Base-by-base conservation (phyloP, 495 filamentous ascomycete genomes). In the Sporormia fimetaria region DNA sequence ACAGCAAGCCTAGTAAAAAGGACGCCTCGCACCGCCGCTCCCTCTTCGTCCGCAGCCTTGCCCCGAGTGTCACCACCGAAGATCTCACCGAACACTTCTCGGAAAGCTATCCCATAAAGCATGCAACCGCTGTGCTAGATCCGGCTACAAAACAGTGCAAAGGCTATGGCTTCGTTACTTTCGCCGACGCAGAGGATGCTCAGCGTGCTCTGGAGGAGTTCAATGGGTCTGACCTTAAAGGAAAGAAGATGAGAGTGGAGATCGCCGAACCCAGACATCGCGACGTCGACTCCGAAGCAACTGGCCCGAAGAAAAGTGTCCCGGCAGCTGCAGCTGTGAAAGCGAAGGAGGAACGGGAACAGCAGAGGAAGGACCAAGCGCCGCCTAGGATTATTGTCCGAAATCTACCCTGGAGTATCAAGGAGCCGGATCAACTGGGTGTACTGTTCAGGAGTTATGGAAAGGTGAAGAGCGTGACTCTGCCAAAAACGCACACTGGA, bases 351-450 rank as follows among this genome's bases (percentile, higher is more conserved):
- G 66, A 60, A 56, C 69, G 65, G 52, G 76, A 59, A 62, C 68
- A 63, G 62, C 68, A 64, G 63, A 70, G 49, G 56, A 61, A 56
- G 12, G 71, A 75, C 41, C 63, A 69, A 21, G 70, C 70, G 56
- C 70, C 82, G 4, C 80, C 84, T 7, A 88, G 83, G 61, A 63
- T 99, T 52, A 99, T 99, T 61, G 78, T 96, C 18, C 75, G 90
- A 37, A 99, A 99, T 58, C 57, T 99, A 50, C 87, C 90, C 1
- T 99, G 90, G 90, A 94, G 79, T 52, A 80, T 99, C 58, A 93
- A 90, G 62, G 72, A 73, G 6, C 67, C 84, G 0, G 78, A 94
- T 33, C 76, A 95, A 54, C 62, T 99, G 33, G 63, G 72, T 2
- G 65, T 68, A 27, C 63, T 93, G 22, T 96, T 99, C 60, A 66